Conservation (phyloP, 202 grass and related monocot genomes). For the Brachypodium distachyon region DNA sequence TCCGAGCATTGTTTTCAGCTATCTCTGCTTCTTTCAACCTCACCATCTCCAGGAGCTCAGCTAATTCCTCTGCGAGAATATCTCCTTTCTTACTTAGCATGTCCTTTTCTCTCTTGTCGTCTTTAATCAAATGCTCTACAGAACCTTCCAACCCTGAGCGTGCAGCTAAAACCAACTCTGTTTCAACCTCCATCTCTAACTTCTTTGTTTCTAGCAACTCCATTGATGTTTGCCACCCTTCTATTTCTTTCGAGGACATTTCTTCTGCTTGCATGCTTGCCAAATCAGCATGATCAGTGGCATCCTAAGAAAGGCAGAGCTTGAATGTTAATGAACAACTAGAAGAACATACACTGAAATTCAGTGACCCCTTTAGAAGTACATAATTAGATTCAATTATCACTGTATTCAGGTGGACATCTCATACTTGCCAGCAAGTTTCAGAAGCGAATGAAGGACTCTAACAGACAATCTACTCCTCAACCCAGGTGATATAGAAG, state of each 20-base stretch:
- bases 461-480: not conserved
- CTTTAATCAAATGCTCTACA: conserved; percentile 66
- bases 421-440: not conserved
- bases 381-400: not conserved
- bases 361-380: not conserved
- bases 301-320: conserved; percentile 58
- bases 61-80: conserved; percentile 57
- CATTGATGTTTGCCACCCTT: conserved; percentile 77
- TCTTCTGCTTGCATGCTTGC: conserved; percentile 57
- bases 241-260: conserved; percentile 54
- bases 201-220: conserved; percentile 73
- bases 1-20: conserved; percentile 69
- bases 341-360: not conserved
- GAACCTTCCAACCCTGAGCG: conserved; percentile 54
- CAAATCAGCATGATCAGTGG: conserved; percentile 49
- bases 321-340: not conserved
- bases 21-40: conserved; percentile 86
- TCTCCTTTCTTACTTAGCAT: conserved; percentile 53
- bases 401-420: not conserved
- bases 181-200: conserved; percentile 78
- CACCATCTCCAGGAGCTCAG: conserved; percentile 67
- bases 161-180: conserved; percentile 64
- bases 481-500: not conserved
- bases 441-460: not conserved
- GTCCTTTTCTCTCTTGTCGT: conserved; percentile 66